A percentile compares a stretch with the other conserved stretches of the same genome.
Conservation (phyloP, 768 basidiomycete genomes). For the Tulasnella sp. region DNA sequence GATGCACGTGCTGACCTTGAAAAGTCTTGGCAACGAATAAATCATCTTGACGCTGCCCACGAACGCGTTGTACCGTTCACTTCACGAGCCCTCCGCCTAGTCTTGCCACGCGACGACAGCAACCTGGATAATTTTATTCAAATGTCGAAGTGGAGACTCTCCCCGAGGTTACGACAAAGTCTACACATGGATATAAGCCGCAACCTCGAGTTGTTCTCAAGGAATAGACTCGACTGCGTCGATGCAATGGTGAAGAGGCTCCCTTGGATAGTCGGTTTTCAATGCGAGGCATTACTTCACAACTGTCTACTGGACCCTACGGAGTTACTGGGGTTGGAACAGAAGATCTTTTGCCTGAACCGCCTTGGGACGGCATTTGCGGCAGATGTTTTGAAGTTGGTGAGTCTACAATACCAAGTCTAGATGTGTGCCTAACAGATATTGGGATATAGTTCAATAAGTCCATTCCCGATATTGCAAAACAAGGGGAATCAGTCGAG, state of each 20-base stretch:
- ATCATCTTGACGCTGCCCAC: conserved; percentile 47
- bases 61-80: conserved; percentile 52
- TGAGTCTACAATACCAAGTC: conserved; percentile 41
- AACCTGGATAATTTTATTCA: conserved; percentile 45
- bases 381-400: conserved; percentile 27
- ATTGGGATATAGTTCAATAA: not conserved
- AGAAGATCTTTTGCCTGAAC: conserved; percentile 28
- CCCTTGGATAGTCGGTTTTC: conserved; percentile 61
- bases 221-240: conserved; percentile 36
- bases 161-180: conserved; percentile 29
- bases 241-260: conserved; percentile 35
- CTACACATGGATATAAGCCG: conserved; percentile 31
- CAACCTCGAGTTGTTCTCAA: conserved; percentile 41
- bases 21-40: conserved; percentile 47
- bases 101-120: conserved; percentile 42
- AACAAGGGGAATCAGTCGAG: conserved; percentile 28
- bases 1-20: conserved; percentile 29
- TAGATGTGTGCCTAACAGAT: not conserved
- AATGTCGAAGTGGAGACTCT: conserved; percentile 26
- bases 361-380: conserved; percentile 34
- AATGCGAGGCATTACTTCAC: conserved; percentile 55
- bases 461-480: not conserved
- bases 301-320: conserved; percentile 51
- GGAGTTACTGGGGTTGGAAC: conserved; percentile 32
- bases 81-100: conserved; percentile 32